Evolutionary conservation across 345 rosid species (phyloP).

Genomic region (Bruguiera gymnorhiza): DNA sequence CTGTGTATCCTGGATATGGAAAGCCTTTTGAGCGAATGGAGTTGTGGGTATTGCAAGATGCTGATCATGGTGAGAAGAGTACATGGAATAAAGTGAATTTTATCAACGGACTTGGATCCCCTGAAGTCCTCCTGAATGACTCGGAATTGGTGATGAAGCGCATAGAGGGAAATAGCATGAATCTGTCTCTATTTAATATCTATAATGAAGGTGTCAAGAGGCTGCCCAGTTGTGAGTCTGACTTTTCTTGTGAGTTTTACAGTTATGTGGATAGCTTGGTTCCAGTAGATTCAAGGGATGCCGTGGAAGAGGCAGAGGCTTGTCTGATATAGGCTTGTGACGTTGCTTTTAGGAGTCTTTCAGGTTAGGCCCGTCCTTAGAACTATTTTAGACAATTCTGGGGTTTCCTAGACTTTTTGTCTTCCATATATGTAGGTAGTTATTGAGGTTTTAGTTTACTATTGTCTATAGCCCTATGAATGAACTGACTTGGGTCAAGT

Average conservation of each 20-base stretch:
- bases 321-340: too few species aligned
- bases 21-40: slow-evolving; percentile 16
- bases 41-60: slow-evolving; percentile 19
- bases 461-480: slow-evolving; percentile 2
- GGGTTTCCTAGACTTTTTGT: too few species aligned
- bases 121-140: slow-evolving; percentile 25
- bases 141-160: slow-evolving; percentile 22
- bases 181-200: slow-evolving; percentile 12
- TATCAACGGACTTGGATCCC: slow-evolving; percentile 7
- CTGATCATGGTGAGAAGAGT: not conserved
- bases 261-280: slow-evolving; percentile 37
- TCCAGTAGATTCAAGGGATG: slow-evolving; percentile 15
- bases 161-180: not conserved
- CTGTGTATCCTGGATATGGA: slow-evolving; percentile 16
- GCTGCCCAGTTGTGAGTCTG: slow-evolving; percentile 9
- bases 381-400: too few species aligned
- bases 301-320: too few species aligned
- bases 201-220: not conserved
- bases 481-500: not conserved
- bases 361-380: too few species aligned
- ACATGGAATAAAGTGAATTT: slow-evolving; percentile 10
- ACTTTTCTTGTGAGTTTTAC: slow-evolving; percentile 17
- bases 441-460: not conserved
- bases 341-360: too few species aligned
- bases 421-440: not conserved